Conservation (phyloP, 2,329 filamentous ascomycete species). For the Diaporthe citri region DNA sequence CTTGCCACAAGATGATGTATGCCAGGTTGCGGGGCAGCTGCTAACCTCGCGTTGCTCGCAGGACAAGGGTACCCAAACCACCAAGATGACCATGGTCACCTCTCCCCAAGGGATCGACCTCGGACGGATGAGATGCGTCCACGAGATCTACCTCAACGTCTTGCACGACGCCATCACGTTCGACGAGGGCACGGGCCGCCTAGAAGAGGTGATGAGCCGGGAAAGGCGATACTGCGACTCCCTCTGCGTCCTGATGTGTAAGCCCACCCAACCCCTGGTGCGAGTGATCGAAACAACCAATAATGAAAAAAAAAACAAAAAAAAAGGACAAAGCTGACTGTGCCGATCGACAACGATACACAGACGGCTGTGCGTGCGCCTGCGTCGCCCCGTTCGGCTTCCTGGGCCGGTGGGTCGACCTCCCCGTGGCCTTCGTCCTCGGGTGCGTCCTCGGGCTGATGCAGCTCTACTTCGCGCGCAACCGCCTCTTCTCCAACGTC, state of each 20-base stretch:
- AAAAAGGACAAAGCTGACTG: too few relatives aligned
- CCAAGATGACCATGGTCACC: slow-evolving; percentile 10
- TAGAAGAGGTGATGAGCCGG: background rate
- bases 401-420: slow-evolving; percentile 35
- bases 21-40: background rate
- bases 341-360: too few relatives aligned
- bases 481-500: slow-evolving; percentile 36
- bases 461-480: slow-evolving; percentile 32
- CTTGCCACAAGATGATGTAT: too few relatives aligned
- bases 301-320: too few relatives aligned
- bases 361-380: background rate
- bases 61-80: background rate
- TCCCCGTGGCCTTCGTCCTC: slow-evolving; percentile 36
- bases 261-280: background rate
- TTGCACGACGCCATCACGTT: background rate
- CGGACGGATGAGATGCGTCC: background rate
- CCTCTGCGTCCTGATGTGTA: background rate
- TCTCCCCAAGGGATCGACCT: background rate
- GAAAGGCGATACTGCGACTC: background rate
- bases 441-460: slow-evolving; percentile 36
- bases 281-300: too few relatives aligned
- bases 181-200: background rate
- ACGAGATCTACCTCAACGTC: background rate
- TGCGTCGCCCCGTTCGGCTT: slow-evolving; percentile 24
- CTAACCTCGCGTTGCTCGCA: background rate